Conservation (phyloP, 2,329 filamentous ascomycete species). For the Diaporthe nobilis region DNA sequence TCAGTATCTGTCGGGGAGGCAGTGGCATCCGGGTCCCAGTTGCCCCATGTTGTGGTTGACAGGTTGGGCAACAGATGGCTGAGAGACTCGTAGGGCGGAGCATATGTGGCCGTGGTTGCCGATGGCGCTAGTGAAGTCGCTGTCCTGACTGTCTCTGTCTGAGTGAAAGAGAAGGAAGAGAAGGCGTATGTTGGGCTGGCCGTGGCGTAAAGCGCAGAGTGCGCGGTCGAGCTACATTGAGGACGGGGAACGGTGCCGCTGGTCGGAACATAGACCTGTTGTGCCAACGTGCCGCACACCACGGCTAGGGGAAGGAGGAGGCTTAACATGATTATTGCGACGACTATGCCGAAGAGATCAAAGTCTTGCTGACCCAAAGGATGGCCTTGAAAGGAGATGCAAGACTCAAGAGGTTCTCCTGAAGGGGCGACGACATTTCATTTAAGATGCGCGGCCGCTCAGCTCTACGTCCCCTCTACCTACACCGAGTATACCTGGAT, state of each 20-base stretch:
- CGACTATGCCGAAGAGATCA: not conserved
- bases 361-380: not conserved
- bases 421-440: not conserved
- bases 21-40: conserved; percentile 55
- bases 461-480: no score
- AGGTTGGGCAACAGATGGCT: conserved; percentile 52
- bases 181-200: conserved; percentile 42
- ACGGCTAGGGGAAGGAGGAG: not conserved
- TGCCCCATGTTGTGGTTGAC: conserved; percentile 57
- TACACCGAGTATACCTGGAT: not conserved
- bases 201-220: not conserved
- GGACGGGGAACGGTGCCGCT: conserved; percentile 10
- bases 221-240: not conserved
- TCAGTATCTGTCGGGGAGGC: conserved; percentile 51
- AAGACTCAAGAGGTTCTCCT: not conserved
- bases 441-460: not conserved
- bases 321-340: not conserved
- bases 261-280: conserved; percentile 6
- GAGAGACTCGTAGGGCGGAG: conserved; percentile 52
- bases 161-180: conserved; percentile 51
- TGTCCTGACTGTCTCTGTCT: conserved; percentile 55
- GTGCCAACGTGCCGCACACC: not conserved
- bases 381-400: not conserved
- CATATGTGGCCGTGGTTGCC: conserved; percentile 51
- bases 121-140: conserved; percentile 51